These are phyloP conservation scores for Leccinum fuscescens DNA, from an alignment of 1,284 basidiomycete genomes.

Conservation along the genomic window DNA sequence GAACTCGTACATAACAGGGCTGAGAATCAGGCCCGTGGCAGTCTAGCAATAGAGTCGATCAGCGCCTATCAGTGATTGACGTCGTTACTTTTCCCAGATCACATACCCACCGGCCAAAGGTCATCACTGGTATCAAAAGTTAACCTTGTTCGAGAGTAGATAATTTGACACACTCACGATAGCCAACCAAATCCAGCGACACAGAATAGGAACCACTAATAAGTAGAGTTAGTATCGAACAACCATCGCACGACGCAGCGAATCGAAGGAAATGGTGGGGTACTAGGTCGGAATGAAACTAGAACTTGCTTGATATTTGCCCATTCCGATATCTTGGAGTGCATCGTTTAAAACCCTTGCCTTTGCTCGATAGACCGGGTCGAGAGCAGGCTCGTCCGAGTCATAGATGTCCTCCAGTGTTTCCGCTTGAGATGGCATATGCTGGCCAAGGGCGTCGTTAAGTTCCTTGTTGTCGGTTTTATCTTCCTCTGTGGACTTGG, in stretches of 20 bases:
- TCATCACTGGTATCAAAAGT: constrained; percentile 46
- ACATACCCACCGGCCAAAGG: constrained; percentile 55
- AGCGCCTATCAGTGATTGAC: not conserved
- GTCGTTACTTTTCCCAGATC: not conserved
- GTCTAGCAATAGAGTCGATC: constrained; percentile 33
- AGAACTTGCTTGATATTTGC: constrained; percentile 57
- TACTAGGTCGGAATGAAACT: not conserved
- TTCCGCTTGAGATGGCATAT: constrained; percentile 15
- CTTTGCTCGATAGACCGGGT: constrained; percentile 65
- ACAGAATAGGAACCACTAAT: constrained; percentile 51
- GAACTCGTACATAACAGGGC: constrained; percentile 56
- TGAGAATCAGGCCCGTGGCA: constrained; percentile 55
- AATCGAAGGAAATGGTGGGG: not conserved
- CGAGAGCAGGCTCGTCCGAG: constrained; percentile 42
- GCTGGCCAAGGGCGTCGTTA: not conserved
- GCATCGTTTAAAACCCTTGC: constrained; percentile 63
- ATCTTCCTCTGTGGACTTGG: constrained; percentile 19
- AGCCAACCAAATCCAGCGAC: constrained; percentile 70
- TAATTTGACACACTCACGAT: constrained; percentile 44
- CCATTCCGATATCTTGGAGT: constrained; percentile 72
- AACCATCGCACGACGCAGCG: not conserved
- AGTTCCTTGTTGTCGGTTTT: constrained; percentile 9
- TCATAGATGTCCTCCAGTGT: constrained; percentile 42
- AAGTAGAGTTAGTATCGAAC: not conserved
- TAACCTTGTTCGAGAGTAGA: not conserved